phyloP scores from a whole-genome alignment of 2,329 filamentous ascomycete species.

The Phyllosticta capitalensis region DNA sequence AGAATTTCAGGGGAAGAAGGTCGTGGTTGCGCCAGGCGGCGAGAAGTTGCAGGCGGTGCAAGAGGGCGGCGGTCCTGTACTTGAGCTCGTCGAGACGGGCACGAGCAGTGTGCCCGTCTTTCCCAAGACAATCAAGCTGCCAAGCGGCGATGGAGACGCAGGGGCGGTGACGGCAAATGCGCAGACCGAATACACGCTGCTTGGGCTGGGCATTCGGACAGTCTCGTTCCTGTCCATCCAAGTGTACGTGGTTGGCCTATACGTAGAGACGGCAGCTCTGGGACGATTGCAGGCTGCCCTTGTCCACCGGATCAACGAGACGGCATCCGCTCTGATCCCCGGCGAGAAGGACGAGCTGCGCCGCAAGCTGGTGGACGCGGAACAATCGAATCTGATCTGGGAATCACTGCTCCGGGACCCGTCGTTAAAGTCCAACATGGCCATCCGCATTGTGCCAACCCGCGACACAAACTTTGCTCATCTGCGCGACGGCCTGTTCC shows the following conservation, averaged over 20 bases:
- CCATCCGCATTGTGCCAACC: conserved; percentile 79
- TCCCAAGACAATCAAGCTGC: conserved; percentile 60
- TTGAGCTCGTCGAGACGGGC: conserved; percentile 70
- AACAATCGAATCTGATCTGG: conserved; percentile 65
- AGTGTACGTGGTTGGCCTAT: conserved; percentile 91
- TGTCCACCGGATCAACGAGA: conserved; percentile 63
- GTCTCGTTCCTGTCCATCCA: conserved; percentile 85
- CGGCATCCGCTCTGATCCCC: conserved; percentile 74
- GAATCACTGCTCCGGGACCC: conserved; percentile 50
- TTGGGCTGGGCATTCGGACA: conserved; percentile 78
- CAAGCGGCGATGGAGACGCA: conserved; percentile 26
- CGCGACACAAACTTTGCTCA: conserved; percentile 91
- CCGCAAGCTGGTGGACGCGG: conserved; percentile 58
- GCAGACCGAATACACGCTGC: conserved; percentile 66
- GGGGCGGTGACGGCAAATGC: conserved; percentile 16
- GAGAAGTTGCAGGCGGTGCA: conserved; percentile 41
- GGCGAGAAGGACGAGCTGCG: conserved; percentile 70
- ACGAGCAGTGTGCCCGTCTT: conserved; percentile 72
- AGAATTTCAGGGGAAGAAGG: conserved; percentile 44
- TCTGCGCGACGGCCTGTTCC: conserved; percentile 81
- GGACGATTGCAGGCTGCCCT: conserved; percentile 69
- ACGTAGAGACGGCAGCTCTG: conserved; percentile 77
- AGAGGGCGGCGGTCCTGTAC: conserved; percentile 39
- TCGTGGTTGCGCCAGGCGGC: conserved; percentile 53
- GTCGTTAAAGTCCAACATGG: conserved; percentile 36